Evolutionary conservation across 257 asterid species (phyloP).

Genomic region (Ballota nigra): DNA sequence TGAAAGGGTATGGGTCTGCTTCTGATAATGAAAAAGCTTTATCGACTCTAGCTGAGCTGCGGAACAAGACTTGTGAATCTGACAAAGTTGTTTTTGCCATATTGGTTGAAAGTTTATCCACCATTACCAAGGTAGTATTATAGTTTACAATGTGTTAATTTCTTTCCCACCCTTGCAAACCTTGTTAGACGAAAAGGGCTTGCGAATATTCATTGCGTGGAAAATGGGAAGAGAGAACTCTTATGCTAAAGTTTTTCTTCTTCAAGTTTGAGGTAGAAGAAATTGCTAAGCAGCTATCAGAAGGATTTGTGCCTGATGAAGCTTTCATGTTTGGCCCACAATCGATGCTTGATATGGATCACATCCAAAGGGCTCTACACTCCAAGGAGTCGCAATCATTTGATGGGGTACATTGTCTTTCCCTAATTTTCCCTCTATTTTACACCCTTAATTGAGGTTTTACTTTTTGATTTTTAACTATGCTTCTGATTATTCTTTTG

Average conservation of each 20-base stretch:
- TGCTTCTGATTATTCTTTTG: neutral
- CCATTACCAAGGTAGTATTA: slow-evolving; percentile 57
- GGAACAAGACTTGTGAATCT: slow-evolving; percentile 49
- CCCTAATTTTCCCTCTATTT: neutral
- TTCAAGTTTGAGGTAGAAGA: slow-evolving; percentile 68
- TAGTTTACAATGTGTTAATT: neutral
- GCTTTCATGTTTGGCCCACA: slow-evolving; percentile 72
- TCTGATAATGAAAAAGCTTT: slow-evolving; percentile 71
- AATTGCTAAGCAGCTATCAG: slow-evolving; percentile 62
- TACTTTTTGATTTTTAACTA: neutral
- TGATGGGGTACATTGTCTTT: slow-evolving; percentile 61
- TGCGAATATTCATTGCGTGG: neutral
- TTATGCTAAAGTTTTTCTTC: slow-evolving; percentile 13
- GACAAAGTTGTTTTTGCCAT: slow-evolving; percentile 44
- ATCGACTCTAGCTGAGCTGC: slow-evolving; percentile 49
- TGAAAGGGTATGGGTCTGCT: slow-evolving; percentile 56
- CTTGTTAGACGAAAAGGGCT: neutral
- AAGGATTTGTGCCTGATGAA: slow-evolving; percentile 82
- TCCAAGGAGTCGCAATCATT: slow-evolving; percentile 68
- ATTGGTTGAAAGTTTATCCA: slow-evolving; percentile 53
- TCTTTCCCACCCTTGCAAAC: too few species aligned
- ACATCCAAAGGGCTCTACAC: slow-evolving; percentile 45
- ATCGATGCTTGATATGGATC: slow-evolving; percentile 62
- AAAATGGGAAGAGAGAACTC: neutral
- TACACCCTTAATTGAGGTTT: neutral